Evolutionary conservation across 1,284 basidiomycete species (phyloP).

Genomic region (Stereum hirsutum): DNA sequence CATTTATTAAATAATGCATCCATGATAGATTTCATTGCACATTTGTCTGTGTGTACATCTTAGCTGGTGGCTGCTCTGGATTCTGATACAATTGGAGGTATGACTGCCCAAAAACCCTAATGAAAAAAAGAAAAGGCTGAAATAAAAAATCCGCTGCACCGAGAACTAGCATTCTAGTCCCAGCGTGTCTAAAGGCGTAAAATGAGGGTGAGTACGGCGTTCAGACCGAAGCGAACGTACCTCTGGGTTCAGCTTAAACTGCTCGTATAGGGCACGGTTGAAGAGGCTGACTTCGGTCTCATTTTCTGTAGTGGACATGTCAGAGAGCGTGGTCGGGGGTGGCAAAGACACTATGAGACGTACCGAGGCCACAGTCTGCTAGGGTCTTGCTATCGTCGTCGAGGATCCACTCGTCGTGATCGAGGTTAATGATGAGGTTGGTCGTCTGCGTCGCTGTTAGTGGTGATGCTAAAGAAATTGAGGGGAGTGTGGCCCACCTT

Average conservation of each 20-base stretch:
- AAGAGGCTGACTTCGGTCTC: constrained; percentile 93
- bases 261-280: constrained; percentile 66
- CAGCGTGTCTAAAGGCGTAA: constrained; percentile 37
- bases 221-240: constrained; percentile 27
- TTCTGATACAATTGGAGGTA: too few species aligned
- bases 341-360: constrained; percentile 17
- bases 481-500: constrained; percentile 45
- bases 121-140: too few species aligned
- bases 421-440: constrained; percentile 92
- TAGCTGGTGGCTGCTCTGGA: too few species aligned
- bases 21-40: not conserved
- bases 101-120: too few species aligned
- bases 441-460: constrained; percentile 52
- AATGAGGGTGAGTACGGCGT: not conserved
- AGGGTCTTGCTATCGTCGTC: constrained; percentile 58
- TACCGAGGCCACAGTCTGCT: constrained; percentile 67
- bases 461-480: not conserved
- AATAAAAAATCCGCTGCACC: too few species aligned
- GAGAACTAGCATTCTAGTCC: too few species aligned
- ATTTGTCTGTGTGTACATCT: not conserved
- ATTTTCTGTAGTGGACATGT: constrained; percentile 54
- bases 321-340: not conserved
- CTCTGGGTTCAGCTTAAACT: constrained; percentile 76
- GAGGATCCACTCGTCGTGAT: constrained; percentile 90
- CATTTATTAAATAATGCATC: too few species aligned